These are phyloP conservation scores for Leccinum griseonigrum DNA, from an alignment of 1,284 basidiomycete genomes.

Conservation along the genomic window DNA sequence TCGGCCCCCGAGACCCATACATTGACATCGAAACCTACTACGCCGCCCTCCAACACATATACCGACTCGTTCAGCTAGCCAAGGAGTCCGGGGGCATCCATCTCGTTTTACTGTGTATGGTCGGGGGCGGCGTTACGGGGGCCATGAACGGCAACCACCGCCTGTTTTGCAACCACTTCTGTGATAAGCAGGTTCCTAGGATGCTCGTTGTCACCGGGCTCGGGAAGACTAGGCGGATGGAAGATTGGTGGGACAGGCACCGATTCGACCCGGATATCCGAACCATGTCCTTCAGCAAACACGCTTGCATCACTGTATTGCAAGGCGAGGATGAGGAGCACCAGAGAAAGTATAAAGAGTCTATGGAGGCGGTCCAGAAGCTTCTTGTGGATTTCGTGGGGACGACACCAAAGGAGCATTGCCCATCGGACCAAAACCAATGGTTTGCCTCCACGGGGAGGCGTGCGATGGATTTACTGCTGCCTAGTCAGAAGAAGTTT, in stretches of 20 bases:
- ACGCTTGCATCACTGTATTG: constrained; percentile 30
- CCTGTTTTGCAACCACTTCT: constrained; percentile 24
- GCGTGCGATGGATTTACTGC: constrained; percentile 15
- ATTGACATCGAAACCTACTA: constrained; percentile 20
- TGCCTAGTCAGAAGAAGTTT: constrained; percentile 4
- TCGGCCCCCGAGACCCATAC: constrained; percentile 24
- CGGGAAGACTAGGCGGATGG: constrained; percentile 26
- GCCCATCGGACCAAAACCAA: constrained; percentile 7
- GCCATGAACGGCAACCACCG: constrained; percentile 23
- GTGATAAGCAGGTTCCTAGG: constrained; percentile 20
- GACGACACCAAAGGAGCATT: constrained; percentile 3
- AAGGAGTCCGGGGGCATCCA: constrained; percentile 23
- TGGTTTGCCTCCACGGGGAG: constrained; percentile 23
- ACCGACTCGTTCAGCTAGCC: constrained; percentile 18
- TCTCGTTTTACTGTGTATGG: constrained; percentile 28
- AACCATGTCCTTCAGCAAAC: constrained; percentile 10
- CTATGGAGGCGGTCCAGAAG: constrained; percentile 3
- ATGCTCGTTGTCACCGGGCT: constrained; percentile 31
- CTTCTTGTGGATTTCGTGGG: constrained; percentile 17
- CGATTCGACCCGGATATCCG: constrained; percentile 9
- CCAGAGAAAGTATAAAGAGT: constrained; percentile 14
- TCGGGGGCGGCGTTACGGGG: constrained; percentile 21
- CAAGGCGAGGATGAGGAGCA: constrained; percentile 19
- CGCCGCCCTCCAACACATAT: constrained; percentile 18
- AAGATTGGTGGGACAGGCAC: constrained; percentile 31